Base-by-base conservation (phyloP, 2,329 filamentous ascomycete species). In the Fusarium humuli region DNA sequence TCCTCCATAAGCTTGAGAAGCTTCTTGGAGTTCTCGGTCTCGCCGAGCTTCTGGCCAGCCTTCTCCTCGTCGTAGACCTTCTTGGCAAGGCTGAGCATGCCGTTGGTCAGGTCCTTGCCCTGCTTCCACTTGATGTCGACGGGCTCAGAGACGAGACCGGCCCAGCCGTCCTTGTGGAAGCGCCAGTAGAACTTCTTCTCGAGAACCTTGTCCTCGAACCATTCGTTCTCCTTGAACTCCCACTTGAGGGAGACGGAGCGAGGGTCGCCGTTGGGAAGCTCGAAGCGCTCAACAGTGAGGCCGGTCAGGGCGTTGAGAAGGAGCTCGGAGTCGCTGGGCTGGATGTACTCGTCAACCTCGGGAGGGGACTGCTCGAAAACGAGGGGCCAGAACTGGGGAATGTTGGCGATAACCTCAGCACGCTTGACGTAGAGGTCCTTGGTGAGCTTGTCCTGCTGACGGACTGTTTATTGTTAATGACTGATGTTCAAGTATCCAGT, bases 151-250 rank as follows among this genome's bases (percentile, higher is more conserved):
- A 98, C 93, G 34, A 97, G 86, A 37, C 93, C 93, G 37, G 87
- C 84, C 88, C 89, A 94, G 76, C 88, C 86, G 77, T 91, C 87
- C 78, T 85, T 87, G 65, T 87, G 84, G 79, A 87, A 87, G 72
- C 94, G 90, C 86, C 91, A 94, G 88, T 91, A 95, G 82, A 98
- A 97, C 78, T 92, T 93, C 90, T 98, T 98, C 83, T 95, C 92
- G 50, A 98, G 82, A 57, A 90, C 87, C 57, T 83, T 85, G 82
- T 97, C 87, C 78, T 90, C 87, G 76, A 98, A 97, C 83, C 91
- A 90, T 52, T 94, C 90, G 82, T 98, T 98, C 69, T 90, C 87
- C 64, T 82, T 82, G 81, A 97, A 97, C 75, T 92, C 90, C 77
- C 96, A 94, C 68, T 83, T 90, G 84, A 97, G 88, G 65, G 86